A percentile compares a stretch with the other conserved stretches of the same genome.
Conservation (phyloP, 441 rosid genomes). For the Viola pubescens region DNA sequence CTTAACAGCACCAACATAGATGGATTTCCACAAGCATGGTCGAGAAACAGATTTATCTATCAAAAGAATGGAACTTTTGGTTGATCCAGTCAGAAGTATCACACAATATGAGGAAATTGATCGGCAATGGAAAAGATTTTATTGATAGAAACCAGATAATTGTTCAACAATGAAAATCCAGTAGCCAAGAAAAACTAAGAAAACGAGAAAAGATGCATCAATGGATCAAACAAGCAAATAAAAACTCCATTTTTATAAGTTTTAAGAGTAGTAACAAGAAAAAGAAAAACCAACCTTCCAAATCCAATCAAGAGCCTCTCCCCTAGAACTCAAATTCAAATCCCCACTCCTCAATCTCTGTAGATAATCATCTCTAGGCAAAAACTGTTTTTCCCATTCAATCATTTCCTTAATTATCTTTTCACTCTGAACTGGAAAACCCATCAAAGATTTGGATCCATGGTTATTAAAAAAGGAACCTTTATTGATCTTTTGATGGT, state of each 20-base stretch:
- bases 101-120: neutral
- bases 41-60: constrained; percentile 9
- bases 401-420: constrained; percentile 41
- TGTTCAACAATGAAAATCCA: constrained; percentile 1
- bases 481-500: constrained; percentile 16
- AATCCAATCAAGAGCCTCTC: constrained; percentile 54
- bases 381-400: constrained; percentile 39
- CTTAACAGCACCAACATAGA: constrained; percentile 12
- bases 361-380: constrained; percentile 42
- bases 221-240: constrained; percentile 8
- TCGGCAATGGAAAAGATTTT: neutral
- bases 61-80: constrained; percentile 1
- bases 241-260: constrained; percentile 2
- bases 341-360: constrained; percentile 49
- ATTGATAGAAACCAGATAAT: constrained; percentile 13
- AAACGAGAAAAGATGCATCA: constrained; percentile 6
- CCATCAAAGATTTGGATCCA: constrained; percentile 31
- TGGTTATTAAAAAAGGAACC: constrained; percentile 14
- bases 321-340: constrained; percentile 40
- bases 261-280: constrained; percentile 13
- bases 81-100: neutral
- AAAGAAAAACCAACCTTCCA: constrained; percentile 33
- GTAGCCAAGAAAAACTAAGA: constrained; percentile 10
- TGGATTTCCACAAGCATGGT: neutral
- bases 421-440: constrained; percentile 37